A percentile compares a stretch with the other conserved stretches of the same genome.
phyloP scores from a whole-genome alignment of 1,139 yeast species.

The Blastobotrys capitulatus region DNA sequence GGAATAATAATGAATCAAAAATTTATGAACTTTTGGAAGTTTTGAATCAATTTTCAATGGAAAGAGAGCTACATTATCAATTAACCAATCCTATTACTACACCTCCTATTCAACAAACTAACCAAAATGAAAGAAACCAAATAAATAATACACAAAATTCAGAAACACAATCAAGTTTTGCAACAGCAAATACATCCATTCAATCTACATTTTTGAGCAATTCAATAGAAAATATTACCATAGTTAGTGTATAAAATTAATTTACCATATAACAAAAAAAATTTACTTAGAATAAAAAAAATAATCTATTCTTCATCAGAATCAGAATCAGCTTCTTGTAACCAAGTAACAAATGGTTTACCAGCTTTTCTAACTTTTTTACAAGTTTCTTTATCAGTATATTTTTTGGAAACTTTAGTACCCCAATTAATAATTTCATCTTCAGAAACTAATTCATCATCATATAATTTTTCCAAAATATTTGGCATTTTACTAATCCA shows the following conservation, averaged over 20 bases:
- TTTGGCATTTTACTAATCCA: slow-evolving; percentile 72
- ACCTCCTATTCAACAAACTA: too few species aligned
- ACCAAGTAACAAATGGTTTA: slow-evolving; percentile 91
- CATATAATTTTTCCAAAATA: slow-evolving; percentile 74
- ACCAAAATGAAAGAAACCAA: too few species aligned
- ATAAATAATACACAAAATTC: too few species aligned
- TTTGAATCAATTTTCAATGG: background rate
- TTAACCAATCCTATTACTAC: too few species aligned
- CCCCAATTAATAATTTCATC: slow-evolving; percentile 83
- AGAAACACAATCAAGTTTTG: too few species aligned
- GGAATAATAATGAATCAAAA: background rate
- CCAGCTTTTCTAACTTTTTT: slow-evolving; percentile 96
- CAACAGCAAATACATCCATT: too few species aligned
- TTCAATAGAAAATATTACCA: background rate
- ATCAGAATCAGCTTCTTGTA: slow-evolving; percentile 88
- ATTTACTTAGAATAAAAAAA: background rate
- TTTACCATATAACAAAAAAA: background rate
- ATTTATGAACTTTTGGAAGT: background rate
- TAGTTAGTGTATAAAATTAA: background rate
- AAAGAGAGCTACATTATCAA: too few species aligned
- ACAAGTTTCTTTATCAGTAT: slow-evolving; percentile 84
- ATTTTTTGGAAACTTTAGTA: slow-evolving; percentile 85
- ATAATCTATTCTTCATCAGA: slow-evolving; percentile 31
- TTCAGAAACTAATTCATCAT: slow-evolving; percentile 77
- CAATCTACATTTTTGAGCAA: too few species aligned